Conservation (phyloP, 345 rosid species). For the Gossypium ekmanianum region DNA sequence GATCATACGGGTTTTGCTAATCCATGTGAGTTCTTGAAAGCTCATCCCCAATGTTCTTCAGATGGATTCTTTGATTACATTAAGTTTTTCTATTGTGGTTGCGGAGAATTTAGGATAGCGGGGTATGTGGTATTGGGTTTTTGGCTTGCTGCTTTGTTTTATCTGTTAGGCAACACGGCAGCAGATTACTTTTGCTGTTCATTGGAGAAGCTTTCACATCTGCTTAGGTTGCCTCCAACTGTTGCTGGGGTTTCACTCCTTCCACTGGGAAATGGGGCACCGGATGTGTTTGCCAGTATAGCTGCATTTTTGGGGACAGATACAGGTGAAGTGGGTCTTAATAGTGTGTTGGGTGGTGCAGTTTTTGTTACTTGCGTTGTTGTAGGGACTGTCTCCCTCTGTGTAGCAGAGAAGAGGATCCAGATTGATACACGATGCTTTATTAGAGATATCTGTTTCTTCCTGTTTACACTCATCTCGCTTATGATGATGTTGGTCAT, state of each 20-base stretch:
- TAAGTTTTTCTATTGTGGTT: constrained; percentile 67
- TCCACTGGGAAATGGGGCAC: constrained; percentile 94
- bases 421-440: constrained; percentile 75
- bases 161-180: constrained; percentile 84
- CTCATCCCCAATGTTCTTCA: constrained; percentile 57
- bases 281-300: constrained; percentile 91
- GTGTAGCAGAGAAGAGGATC: constrained; percentile 59
- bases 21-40: constrained; percentile 53
- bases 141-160: constrained; percentile 83
- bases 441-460: constrained; percentile 75
- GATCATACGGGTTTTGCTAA: constrained; percentile 41
- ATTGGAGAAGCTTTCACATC: constrained; percentile 73
- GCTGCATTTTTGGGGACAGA: constrained; percentile 79
- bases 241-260: constrained; percentile 89
- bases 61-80: constrained; percentile 82
- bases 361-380: constrained; percentile 83
- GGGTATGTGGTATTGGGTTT: constrained; percentile 52
- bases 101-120: constrained; percentile 40
- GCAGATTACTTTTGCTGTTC: constrained; percentile 91
- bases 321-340: constrained; percentile 79
- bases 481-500: constrained; percentile 52
- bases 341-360: constrained; percentile 88
- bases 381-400: constrained; percentile 70
- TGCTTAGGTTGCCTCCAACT: constrained; percentile 70
- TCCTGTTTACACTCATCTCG: constrained; percentile 52